These are phyloP conservation scores for Lactarius quietus DNA, from an alignment of 768 basidiomycete genomes.

Conservation along the genomic window DNA sequence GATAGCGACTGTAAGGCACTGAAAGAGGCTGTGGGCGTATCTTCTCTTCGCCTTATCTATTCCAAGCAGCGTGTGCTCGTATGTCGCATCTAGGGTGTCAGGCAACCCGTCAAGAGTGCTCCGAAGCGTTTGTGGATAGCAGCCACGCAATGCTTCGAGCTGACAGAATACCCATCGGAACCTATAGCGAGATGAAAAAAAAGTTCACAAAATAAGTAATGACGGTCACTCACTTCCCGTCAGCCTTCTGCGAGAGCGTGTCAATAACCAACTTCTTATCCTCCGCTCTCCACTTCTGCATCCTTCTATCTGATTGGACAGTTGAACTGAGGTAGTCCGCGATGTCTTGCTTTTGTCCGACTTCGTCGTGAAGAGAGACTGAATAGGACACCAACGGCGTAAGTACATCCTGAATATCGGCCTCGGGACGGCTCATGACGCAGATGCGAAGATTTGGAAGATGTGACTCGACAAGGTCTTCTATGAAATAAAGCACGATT, in stretches of 20 bases:
- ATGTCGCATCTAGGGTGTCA: constrained; percentile 7
- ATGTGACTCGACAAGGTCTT: neutral
- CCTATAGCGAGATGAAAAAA: neutral
- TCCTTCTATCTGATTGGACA: neutral
- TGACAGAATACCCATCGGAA: constrained; percentile 12
- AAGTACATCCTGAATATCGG: constrained; percentile 3
- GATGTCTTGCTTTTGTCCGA: constrained; percentile 5
- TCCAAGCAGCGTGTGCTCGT: neutral
- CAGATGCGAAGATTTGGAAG: constrained; percentile 9
- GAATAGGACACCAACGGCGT: neutral
- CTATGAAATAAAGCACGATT: neutral
- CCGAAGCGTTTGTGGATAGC: neutral
- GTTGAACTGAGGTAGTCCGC: neutral
- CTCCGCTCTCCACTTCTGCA: constrained; percentile 5
- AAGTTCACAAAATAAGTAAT: neutral
- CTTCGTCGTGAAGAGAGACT: constrained; percentile 12
- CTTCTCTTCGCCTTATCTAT: constrained; percentile 10
- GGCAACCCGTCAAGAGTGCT: neutral
- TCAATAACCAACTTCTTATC: constrained; percentile 7
- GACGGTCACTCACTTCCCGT: constrained; percentile 6
- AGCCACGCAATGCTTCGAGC: constrained; percentile 4
- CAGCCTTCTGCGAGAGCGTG: neutral
- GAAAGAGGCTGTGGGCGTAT: neutral
- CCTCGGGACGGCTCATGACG: constrained; percentile 7
- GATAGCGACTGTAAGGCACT: neutral